Base-by-base conservation (phyloP, 805 yeast species). In the Spathaspora sp. region DNA sequence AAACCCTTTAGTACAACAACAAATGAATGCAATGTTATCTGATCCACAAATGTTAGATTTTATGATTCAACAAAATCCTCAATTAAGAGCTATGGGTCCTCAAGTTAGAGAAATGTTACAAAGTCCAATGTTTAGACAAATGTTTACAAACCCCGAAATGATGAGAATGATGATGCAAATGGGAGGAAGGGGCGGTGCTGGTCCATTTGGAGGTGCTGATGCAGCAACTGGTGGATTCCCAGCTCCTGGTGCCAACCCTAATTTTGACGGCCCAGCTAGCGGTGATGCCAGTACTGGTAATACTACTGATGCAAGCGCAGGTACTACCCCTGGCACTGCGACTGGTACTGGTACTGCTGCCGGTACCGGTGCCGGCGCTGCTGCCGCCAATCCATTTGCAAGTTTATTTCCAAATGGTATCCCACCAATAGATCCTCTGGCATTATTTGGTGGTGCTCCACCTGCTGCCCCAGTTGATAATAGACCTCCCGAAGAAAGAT, bases 11-110 rank as follows among this genome's bases (percentile, higher is more conserved):
- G 80, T 89, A 60, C 92, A 86, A 64, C 91, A 91, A 64, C 78
- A 86, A 53, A 81, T 93, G 89, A 83, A 86, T 64, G 83, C 87
- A 47, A 81, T 89, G 87, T 75, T 91, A 48, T 80, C 85, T 44
- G 88, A 92, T 69, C 97, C 97, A 1, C 92, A 87, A 66, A 86
- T 91, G 92, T 65, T 89, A 47, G 96, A 90, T 59, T 83, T 75
- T 64, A 68, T 92, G 76, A 89, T 91, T 61, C 81, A 83, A 60
- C 89, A 87, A 63, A 86, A 87, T 52, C 97, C 97, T 7, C 91
- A 86, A 63, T 76, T 91, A 62, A 82, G 93, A 54, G 80, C 83
- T 5, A 81, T 89, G 91, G 96, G 96, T 11, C 97, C 97, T 7
- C 89, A 87, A 64, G 92, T 88, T 19, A 81, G 97, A 62, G 83